phyloP scores from a whole-genome alignment of 331 rosid genomes.

The Saraca asoca region DNA sequence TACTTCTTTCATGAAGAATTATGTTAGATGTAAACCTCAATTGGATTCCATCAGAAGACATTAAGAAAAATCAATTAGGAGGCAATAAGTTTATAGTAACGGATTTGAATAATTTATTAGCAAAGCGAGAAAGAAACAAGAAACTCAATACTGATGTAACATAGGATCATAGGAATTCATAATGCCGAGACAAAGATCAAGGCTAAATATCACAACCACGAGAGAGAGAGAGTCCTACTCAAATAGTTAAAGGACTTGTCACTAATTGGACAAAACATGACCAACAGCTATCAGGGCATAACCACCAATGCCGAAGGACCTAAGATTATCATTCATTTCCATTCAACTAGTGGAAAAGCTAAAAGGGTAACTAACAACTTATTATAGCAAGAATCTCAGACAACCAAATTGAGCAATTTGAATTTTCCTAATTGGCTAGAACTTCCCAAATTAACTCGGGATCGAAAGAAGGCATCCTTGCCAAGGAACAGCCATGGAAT shows the following conservation, averaged over 20 bases:
- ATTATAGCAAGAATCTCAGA: neutral
- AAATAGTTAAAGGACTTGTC: slow-evolving; percentile 18
- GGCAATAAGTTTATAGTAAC: too few species aligned
- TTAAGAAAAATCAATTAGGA: too few species aligned
- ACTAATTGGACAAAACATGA: neutral
- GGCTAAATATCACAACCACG: slow-evolving; percentile 43
- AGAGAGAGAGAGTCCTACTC: slow-evolving; percentile 30
- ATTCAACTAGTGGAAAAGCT: neutral
- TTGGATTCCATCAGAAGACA: too few species aligned
- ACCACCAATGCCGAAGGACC: neutral
- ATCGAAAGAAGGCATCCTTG: slow-evolving; percentile 85
- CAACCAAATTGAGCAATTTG: too few species aligned
- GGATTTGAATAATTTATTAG: too few species aligned
- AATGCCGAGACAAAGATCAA: slow-evolving; percentile 57
- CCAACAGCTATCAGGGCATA: neutral
- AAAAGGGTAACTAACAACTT: neutral
- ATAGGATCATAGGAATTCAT: slow-evolving; percentile 21
- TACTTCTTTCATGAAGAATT: too few species aligned
- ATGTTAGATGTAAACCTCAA: too few species aligned
- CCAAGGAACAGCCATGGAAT: slow-evolving; percentile 63
- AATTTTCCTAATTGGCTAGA: slow-evolving; percentile 59
- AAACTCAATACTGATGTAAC: neutral
- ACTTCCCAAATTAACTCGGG: slow-evolving; percentile 96
- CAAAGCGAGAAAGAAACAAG: neutral
- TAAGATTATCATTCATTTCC: slow-evolving; percentile 30